phyloP scores from a whole-genome alignment of 2,329 filamentous ascomycete species.

The Epicoccum nigrum region DNA sequence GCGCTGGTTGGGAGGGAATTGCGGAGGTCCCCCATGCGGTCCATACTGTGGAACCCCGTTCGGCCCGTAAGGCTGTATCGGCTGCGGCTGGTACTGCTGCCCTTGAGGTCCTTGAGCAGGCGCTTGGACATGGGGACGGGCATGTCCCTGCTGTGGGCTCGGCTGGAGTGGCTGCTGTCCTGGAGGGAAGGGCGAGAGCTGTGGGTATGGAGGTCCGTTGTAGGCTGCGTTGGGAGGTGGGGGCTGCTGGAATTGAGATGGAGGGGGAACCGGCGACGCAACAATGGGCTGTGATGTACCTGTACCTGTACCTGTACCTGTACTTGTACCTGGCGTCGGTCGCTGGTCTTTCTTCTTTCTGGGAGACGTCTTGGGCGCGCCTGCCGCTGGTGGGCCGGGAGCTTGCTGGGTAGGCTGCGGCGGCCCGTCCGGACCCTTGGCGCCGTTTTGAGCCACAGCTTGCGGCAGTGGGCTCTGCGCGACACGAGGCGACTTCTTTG shows the following conservation, averaged over 20 bases:
- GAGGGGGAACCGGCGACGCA: slow-evolving; percentile 23
- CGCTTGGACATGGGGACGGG: slow-evolving; percentile 34
- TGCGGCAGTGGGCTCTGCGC: slow-evolving; percentile 17
- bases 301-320: no score
- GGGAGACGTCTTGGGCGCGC: slow-evolving; percentile 32
- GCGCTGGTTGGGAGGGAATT: slow-evolving; percentile 39
- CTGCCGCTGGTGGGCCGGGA: slow-evolving; percentile 9
- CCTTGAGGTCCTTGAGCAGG: slow-evolving; percentile 46
- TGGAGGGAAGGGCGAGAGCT: slow-evolving; percentile 48
- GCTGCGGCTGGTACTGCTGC: slow-evolving; percentile 39
- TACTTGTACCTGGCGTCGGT: slow-evolving; percentile 19
- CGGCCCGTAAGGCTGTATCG: slow-evolving; percentile 29
- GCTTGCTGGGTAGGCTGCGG: slow-evolving; percentile 19
- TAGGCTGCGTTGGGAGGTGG: slow-evolving; percentile 32
- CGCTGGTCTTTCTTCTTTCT: slow-evolving; percentile 34
- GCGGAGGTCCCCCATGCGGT: slow-evolving; percentile 37
- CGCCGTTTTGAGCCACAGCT: slow-evolving; percentile 17
- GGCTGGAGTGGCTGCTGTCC: slow-evolving; percentile 41
- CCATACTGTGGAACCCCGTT: slow-evolving; percentile 37
- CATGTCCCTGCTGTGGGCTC: slow-evolving; percentile 25
- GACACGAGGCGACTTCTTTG: slow-evolving; percentile 35
- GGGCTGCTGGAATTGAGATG: slow-evolving; percentile 15
- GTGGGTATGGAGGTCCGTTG: slow-evolving; percentile 40
- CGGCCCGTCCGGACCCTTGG: slow-evolving; percentile 11
- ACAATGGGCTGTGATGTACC: slow-evolving; percentile 26